Conservation (phyloP, 345 rosid genomes). For the Citrus mangshanensis region DNA sequence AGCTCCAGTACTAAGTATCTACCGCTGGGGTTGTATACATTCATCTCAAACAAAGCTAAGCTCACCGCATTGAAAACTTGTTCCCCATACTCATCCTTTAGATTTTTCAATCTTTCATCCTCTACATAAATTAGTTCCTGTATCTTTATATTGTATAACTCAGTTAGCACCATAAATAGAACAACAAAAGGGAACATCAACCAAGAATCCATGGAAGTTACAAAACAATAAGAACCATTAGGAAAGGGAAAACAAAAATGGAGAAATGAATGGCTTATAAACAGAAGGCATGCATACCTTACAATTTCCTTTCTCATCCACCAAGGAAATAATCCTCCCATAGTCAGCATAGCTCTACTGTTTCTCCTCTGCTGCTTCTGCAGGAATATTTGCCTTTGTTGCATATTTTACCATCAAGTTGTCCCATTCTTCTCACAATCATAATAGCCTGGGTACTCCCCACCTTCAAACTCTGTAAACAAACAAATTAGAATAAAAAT, state of each 20-base stretch:
- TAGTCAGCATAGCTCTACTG: too few species aligned
- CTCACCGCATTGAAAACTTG: conserved; percentile 35
- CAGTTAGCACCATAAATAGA: too few species aligned
- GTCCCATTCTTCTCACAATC: too few species aligned
- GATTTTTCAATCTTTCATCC: conserved; percentile 36
- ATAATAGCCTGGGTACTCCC: not conserved
- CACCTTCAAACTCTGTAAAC: conserved; percentile 29
- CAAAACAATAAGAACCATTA: not conserved
- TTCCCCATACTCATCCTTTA: conserved; percentile 34
- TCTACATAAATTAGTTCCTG: not conserved
- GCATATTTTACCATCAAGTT: too few species aligned
- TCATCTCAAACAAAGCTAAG: conserved; percentile 32
- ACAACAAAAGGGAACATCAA: too few species aligned
- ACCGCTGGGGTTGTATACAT: conserved; percentile 44
- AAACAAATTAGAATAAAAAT: conserved; percentile 7
- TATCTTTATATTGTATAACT: too few species aligned
- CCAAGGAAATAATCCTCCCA: too few species aligned
- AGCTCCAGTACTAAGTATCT: conserved; percentile 37
- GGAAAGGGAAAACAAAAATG: not conserved
- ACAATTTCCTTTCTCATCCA: too few species aligned
- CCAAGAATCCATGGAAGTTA: not conserved
- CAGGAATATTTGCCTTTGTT: too few species aligned
- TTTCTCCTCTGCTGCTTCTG: too few species aligned
- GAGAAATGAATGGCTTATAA: too few species aligned
- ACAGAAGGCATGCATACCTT: too few species aligned